Evolutionary conservation across 495 filamentous ascomycete species (phyloP).

Genomic region (Cercophora sp.): DNA sequence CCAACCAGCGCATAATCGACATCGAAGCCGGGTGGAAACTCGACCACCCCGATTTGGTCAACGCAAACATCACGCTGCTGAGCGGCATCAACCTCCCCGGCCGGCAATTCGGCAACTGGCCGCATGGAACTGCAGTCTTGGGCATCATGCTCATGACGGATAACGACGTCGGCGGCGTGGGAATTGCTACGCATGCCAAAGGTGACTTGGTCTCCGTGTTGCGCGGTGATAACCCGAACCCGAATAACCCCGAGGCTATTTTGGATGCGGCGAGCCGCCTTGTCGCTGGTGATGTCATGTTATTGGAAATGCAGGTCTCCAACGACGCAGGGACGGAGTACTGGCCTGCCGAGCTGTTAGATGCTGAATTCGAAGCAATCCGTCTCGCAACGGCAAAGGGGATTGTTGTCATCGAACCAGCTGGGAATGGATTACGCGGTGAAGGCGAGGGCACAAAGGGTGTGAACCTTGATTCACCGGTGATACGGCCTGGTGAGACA

Average conservation of each 20-base stretch:
- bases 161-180: constrained; percentile 15
- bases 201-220: not conserved
- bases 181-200: not conserved
- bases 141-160: constrained; percentile 14
- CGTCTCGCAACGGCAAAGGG: constrained; percentile 4
- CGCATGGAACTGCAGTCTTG: constrained; percentile 14
- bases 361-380: constrained; percentile 13
- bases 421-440: constrained; percentile 9
- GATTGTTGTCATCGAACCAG: constrained; percentile 10
- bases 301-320: constrained; percentile 11
- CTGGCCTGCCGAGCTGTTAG: constrained; percentile 11
- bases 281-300: constrained; percentile 7
- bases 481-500: not conserved
- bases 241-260: constrained; percentile 6
- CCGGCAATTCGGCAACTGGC: not conserved
- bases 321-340: not conserved
- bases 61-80: not conserved
- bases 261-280: not conserved
- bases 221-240: not conserved
- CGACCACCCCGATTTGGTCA: constrained; percentile 12
- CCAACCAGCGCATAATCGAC: constrained; percentile 8
- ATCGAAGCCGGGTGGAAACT: constrained; percentile 15
- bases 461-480: not conserved
- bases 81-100: not conserved
- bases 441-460: not conserved